Conservation (phyloP, 768 basidiomycete species). For the Mycena capillaripes region DNA sequence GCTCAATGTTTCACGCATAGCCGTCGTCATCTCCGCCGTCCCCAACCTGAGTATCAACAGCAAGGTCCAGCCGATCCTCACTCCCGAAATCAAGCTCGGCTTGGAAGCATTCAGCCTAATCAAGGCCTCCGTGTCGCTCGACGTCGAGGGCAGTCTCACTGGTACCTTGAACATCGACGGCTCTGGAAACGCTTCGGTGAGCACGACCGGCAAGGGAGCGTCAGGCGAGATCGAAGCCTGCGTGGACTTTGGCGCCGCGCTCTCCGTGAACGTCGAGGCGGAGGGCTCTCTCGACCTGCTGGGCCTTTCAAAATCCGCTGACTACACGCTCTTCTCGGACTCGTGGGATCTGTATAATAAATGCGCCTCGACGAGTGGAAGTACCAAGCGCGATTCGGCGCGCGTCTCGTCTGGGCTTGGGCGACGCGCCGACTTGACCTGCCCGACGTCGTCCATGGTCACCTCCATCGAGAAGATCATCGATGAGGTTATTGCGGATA, state of each 20-base stretch:
- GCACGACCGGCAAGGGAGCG: background rate
- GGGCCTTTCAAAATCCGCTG: background rate
- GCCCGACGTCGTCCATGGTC: conserved; percentile 7
- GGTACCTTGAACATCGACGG: background rate
- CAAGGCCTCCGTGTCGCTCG: conserved; percentile 15
- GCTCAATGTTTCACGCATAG: background rate
- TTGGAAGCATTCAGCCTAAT: conserved; percentile 21
- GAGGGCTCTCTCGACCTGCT: background rate
- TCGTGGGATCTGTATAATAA: conserved; percentile 29
- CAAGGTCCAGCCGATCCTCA: conserved; percentile 5
- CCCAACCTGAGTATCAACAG: conserved; percentile 1
- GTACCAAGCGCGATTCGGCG: background rate
- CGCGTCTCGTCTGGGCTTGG: background rate
- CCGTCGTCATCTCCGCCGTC: conserved; percentile 22
- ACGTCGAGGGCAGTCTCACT: background rate
- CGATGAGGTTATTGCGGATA: conserved; percentile 17
- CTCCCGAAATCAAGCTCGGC: conserved; percentile 20
- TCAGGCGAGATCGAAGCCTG: conserved; percentile 28
- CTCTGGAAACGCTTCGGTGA: background rate
- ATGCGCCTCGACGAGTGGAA: conserved; percentile 4
- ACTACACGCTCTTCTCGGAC: conserved; percentile 18
- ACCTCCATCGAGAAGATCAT: conserved; percentile 28
- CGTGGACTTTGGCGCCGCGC: conserved; percentile 16
- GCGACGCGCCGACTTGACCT: background rate
- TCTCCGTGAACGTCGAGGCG: conserved; percentile 21